These are phyloP conservation scores for Thoreauomyces humboldtii DNA, from an alignment of 192 early-diverging fungal species.

Conservation along the genomic window DNA sequence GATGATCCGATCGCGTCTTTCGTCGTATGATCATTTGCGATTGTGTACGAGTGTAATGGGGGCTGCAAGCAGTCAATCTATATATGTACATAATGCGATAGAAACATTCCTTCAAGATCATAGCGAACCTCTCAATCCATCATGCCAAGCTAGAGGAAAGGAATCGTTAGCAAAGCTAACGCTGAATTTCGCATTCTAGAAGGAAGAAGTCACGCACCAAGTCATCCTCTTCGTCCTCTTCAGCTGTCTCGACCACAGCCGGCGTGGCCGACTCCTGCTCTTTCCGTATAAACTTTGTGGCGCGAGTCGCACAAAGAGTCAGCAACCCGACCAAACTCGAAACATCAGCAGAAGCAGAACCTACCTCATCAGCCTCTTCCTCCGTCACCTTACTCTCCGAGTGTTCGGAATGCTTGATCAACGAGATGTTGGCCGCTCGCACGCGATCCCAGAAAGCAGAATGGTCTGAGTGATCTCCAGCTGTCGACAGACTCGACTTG, in stretches of 20 bases:
- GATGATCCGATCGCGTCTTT: too few species aligned
- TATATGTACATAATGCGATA: too few species aligned
- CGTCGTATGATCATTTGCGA: too few species aligned
- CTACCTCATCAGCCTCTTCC: constrained; percentile 55
- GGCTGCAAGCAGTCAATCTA: too few species aligned
- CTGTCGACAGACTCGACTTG: constrained; percentile 32
- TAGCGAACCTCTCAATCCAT: constrained; percentile 21
- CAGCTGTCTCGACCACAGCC: not conserved
- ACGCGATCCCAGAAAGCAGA: constrained; percentile 56
- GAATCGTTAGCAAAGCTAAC: not conserved
- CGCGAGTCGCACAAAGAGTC: not conserved
- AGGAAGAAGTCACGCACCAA: constrained; percentile 20
- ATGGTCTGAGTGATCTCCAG: constrained; percentile 19
- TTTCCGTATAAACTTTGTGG: constrained; percentile 21
- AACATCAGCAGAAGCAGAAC: not conserved
- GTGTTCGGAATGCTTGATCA: constrained; percentile 48
- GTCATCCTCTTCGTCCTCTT: constrained; percentile 40
- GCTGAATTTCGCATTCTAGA: not conserved
- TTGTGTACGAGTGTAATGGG: too few species aligned
- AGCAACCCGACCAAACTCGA: not conserved
- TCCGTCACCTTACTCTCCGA: constrained; percentile 36
- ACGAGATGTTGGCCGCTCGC: constrained; percentile 37
- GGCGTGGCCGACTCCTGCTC: not conserved
- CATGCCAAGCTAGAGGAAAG: constrained; percentile 26
- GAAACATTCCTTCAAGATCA: too few species aligned